Conservation (phyloP, 768 basidiomycete genomes). For the Austroboletus festivus region DNA sequence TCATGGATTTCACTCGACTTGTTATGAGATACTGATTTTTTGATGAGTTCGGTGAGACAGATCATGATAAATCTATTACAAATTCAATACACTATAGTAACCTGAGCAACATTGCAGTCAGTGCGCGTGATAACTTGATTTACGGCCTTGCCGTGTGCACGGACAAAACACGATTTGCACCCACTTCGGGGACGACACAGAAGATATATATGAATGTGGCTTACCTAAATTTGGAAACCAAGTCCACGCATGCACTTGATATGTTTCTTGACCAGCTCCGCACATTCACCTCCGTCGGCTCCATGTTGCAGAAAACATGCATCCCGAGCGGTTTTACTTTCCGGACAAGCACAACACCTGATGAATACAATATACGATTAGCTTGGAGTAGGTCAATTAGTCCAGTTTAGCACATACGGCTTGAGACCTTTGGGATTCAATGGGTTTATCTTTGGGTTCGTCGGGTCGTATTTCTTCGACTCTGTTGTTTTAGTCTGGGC, state of each 20-base stretch:
- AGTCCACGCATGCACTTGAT: slow-evolving; percentile 87
- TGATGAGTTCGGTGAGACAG: too few relatives aligned
- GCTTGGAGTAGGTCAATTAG: not conserved
- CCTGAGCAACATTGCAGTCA: too few relatives aligned
- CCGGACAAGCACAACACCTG: slow-evolving; percentile 95
- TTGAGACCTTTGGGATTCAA: slow-evolving; percentile 94
- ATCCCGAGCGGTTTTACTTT: slow-evolving; percentile 89
- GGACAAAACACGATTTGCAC: not conserved
- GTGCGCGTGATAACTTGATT: too few relatives aligned
- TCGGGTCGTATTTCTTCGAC: slow-evolving; percentile 59
- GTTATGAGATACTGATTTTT: too few relatives aligned
- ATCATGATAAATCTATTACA: too few relatives aligned
- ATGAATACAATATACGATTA: slow-evolving; percentile 7
- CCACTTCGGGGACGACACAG: not conserved
- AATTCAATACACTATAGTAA: too few relatives aligned
- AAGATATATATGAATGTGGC: not conserved
- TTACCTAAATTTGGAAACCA: slow-evolving; percentile 75
- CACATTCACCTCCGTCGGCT: slow-evolving; percentile 76
- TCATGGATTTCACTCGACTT: too few relatives aligned
- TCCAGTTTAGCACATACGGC: slow-evolving; percentile 56
- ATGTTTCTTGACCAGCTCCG: slow-evolving; percentile 73
- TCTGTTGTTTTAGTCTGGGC: slow-evolving; percentile 20
- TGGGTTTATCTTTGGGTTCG: slow-evolving; percentile 79
- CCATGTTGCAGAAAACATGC: slow-evolving; percentile 82
- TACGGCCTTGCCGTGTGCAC: too few relatives aligned